Percentiles rank a stretch among this genome's conserved stretches.
These are phyloP conservation scores for Lippia alba DNA, from an alignment of 305 asterid species.

Conservation along the genomic window DNA sequence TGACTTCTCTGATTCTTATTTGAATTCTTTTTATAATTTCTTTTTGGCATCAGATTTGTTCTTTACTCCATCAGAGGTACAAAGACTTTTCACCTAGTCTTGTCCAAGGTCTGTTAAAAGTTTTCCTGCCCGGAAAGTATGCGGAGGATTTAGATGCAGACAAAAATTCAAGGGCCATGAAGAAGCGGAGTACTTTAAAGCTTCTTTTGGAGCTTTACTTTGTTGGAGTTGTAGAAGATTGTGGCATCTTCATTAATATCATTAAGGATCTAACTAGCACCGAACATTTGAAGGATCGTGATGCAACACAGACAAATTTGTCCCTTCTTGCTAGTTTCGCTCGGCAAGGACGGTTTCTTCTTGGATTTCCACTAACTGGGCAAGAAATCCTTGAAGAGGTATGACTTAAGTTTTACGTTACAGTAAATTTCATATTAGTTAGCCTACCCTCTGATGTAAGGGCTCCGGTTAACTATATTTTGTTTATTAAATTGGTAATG, in stretches of 20 bases:
- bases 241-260: conserved; percentile 73
- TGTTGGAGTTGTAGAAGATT: conserved; percentile 92
- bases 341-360: conserved; percentile 93
- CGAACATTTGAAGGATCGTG: conserved; percentile 96
- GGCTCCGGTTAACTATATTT: conserved; percentile 23
- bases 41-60: conserved; percentile 76
- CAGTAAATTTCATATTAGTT: conserved; percentile 11
- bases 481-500: conserved; percentile 16
- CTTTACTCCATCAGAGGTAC: conserved; percentile 98
- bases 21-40: conserved; percentile 26
- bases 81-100: conserved; percentile 90
- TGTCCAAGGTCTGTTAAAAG: conserved; percentile 92
- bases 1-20: conserved; percentile 19
- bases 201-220: conserved; percentile 94
- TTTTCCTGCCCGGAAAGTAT: conserved; percentile 80
- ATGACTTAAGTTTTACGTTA: conserved; percentile 29
- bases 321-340: conserved; percentile 98
- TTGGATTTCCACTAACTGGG: conserved; percentile 81
- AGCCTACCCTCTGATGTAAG: conserved; percentile 23
- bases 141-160: conserved; percentile 87
- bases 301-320: conserved; percentile 92
- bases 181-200: conserved; percentile 95
- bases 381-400: conserved; percentile 94
- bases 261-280: conserved; percentile 87
- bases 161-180: conserved; percentile 90